A percentile compares a stretch with the other conserved stretches of the same genome.
These are phyloP conservation scores for Capsella rubella DNA, from an alignment of 441 rosid genomes.

Conservation along the genomic window DNA sequence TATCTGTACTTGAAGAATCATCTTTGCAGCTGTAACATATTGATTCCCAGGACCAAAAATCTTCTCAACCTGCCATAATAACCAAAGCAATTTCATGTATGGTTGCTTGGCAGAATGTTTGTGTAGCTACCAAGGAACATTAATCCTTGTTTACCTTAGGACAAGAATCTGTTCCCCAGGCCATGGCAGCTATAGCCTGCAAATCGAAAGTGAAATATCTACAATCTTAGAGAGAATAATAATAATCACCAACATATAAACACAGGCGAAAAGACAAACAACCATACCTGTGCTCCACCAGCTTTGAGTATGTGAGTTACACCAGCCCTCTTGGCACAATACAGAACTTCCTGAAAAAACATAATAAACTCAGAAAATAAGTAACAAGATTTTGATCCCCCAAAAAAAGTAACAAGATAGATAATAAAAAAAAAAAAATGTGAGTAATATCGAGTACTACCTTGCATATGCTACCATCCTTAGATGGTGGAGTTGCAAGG, in stretches of 20 bases:
- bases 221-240: constrained; percentile 13
- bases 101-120: neutral
- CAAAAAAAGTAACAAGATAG: neutral
- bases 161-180: constrained; percentile 97
- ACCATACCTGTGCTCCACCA: constrained; percentile 92
- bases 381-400: neutral
- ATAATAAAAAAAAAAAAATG: neutral
- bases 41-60: constrained; percentile 63
- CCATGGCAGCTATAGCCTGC: constrained; percentile 97
- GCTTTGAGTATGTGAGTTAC: constrained; percentile 95
- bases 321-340: constrained; percentile 95
- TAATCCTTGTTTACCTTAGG: constrained; percentile 69
- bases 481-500: constrained; percentile 90
- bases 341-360: constrained; percentile 75
- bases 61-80: constrained; percentile 75
- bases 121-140: neutral
- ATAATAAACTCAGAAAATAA: constrained; percentile 16
- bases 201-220: constrained; percentile 17
- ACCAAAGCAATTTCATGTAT: constrained; percentile 12
- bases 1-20: constrained; percentile 81
- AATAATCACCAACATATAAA: neutral
- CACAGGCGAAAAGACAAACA: constrained; percentile 22
- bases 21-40: constrained; percentile 94
- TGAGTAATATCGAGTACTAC: constrained; percentile 44
- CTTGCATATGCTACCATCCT: constrained; percentile 93